Base-by-base conservation (phyloP, 2,329 filamentous ascomycete genomes). In the Phialophora verrucosa region DNA sequence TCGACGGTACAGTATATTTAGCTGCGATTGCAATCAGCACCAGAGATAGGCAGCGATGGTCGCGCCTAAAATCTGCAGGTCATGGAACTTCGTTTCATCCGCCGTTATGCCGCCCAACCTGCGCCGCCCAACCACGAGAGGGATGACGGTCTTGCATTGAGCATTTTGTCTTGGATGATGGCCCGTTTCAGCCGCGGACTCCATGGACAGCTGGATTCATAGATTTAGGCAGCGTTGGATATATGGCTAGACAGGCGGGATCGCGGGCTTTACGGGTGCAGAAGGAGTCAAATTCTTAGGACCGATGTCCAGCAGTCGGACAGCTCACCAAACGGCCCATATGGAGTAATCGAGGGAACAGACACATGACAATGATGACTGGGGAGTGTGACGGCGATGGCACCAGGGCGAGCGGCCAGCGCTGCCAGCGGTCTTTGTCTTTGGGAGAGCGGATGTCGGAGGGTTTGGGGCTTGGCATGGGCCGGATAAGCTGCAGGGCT, bases 391-490 rank as follows among this genome's bases (percentile, higher is more conserved):
- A 55, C 53, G 31, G 53, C 53, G 53, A 55, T 12, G 53, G 29
- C 25, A 55, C 49, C 25, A 11, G 47, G 8, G 25, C 20, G 47
- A 7, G 47, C 20, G 7, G 47, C 31, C 55, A 47, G n/a, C n/a
- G n/a, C n/a, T n/a, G n/a, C n/a, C n/a, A n/a, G n/a, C n/a, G n/a
- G n/a, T n/a, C 55, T 47, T 51, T 51, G 49, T 51, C 23, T 27
- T 51, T 51, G 49, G 42, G 20, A 35, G 44, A 31, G 57, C 57
- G 57, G 57, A 50, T 59, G 57, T 59, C 44, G 57, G 59, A 53
- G 47, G 59, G 11, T 50, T 31, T 55, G 53, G 14, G n/a, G 29
- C 59, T 61, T 61, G 59, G 59, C 59, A 60, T 60, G 42, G 58
- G 47, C 58, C 53, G 38, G 17, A 44, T 44, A 44, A 44, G 38